These are phyloP conservation scores for Scheffersomyces cryptocercus DNA, from an alignment of 1,139 yeast genomes.

Conservation along the genomic window DNA sequence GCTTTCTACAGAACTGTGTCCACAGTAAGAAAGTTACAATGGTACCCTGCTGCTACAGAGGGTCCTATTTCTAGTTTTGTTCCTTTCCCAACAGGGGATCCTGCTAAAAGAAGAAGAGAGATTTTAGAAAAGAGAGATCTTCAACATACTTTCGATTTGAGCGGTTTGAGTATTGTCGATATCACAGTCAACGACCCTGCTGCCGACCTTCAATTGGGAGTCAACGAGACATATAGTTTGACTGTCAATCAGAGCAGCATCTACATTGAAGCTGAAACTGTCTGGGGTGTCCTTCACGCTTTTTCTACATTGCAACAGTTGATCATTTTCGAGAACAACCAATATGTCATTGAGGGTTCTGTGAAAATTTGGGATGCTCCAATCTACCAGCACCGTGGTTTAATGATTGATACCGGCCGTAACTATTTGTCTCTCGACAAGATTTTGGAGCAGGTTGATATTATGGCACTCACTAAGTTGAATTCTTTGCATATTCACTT, in stretches of 20 bases:
- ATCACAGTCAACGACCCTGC: conserved; percentile 23
- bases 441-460: conserved; percentile 40
- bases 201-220: conserved; percentile 40
- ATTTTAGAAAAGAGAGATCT: not conserved
- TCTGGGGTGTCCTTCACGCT: conserved; percentile 51
- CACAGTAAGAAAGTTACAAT: conserved; percentile 19
- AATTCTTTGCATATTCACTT: conserved; percentile 51
- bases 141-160: not conserved
- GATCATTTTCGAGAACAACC: conserved; percentile 26
- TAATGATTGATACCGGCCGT: conserved; percentile 46
- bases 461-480: conserved; percentile 44
- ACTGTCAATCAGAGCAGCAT: conserved; percentile 16
- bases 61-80: conserved; percentile 12
- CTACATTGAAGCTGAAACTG: conserved; percentile 31
- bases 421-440: conserved; percentile 35
- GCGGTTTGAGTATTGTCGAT: not conserved
- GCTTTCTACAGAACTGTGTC: conserved; percentile 20
- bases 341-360: conserved; percentile 31
- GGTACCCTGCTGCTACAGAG: conserved; percentile 31
- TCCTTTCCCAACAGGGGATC: conserved; percentile 12
- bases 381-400: conserved; percentile 43
- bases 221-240: conserved; percentile 42
- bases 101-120: not conserved
- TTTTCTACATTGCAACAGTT: conserved; percentile 48
- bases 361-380: conserved; percentile 42